Conservation (phyloP, 306 rosid genomes). For the Ochetophila trinervis region DNA sequence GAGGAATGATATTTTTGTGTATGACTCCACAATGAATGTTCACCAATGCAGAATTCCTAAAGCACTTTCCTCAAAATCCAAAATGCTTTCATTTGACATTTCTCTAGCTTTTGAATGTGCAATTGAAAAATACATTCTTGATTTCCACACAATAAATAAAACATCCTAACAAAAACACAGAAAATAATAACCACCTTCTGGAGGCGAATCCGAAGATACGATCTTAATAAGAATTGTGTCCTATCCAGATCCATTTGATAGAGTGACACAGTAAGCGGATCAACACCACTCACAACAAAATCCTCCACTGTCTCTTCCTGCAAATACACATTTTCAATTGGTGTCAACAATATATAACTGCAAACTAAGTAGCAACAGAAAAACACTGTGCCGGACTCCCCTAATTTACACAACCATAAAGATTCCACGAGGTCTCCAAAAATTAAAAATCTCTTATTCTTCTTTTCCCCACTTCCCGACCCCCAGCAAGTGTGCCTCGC, state of each 20-base stretch:
- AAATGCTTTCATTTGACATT: no score
- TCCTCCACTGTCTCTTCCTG: constrained; percentile 92
- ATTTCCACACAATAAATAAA: constrained; percentile 5
- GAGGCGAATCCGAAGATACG: constrained; percentile 78
- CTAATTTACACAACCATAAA: no score
- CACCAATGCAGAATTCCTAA: neutral
- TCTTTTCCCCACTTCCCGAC: no score
- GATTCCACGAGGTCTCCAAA: no score
- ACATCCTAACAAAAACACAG: neutral
- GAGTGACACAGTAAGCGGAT: constrained; percentile 74
- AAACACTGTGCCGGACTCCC: neutral
- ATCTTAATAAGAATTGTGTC: constrained; percentile 74
- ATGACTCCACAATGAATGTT: neutral
- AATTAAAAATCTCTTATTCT: no score
- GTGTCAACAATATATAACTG: neutral
- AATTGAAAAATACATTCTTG: neutral
- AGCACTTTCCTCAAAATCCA: no score
- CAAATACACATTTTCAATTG: constrained; percentile 8
- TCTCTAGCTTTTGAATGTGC: constrained; percentile 6
- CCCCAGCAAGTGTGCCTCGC: no score
- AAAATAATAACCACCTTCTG: constrained; percentile 58
- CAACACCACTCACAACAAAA: constrained; percentile 40
- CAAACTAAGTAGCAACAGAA: neutral
- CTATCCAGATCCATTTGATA: constrained; percentile 97
- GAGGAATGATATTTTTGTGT: neutral